Percentiles rank a stretch among this genome's conserved stretches.
These are phyloP conservation scores for Fusarium liriodendri DNA, from an alignment of 2,329 filamentous ascomycete genomes.

Conservation along the genomic window DNA sequence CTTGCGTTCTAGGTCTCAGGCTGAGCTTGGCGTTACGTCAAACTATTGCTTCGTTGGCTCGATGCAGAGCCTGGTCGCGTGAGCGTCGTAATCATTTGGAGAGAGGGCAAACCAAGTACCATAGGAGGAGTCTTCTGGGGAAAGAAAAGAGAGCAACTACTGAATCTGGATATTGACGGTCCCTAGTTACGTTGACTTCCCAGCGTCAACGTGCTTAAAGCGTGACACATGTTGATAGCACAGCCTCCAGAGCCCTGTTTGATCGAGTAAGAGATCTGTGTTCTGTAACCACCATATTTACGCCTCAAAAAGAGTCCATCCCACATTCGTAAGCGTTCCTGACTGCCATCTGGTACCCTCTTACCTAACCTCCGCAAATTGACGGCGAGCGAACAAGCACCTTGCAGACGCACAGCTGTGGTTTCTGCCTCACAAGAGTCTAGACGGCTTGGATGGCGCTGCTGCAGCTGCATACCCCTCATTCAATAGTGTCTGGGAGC, in stretches of 20 bases:
- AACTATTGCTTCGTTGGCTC: background rate
- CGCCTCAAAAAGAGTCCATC: background rate
- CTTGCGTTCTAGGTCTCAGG: background rate
- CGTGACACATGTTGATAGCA: background rate
- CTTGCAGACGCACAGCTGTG: background rate
- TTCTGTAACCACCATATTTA: background rate
- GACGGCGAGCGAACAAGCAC: background rate
- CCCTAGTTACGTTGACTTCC: background rate
- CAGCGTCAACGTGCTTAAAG: too few relatives aligned
- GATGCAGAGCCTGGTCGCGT: background rate
- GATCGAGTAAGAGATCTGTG: background rate
- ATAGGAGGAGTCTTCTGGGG: fast-evolving
- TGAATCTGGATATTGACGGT: too few relatives aligned
- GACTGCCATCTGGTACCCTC: background rate
- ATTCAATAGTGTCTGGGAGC: background rate
- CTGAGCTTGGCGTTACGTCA: background rate
- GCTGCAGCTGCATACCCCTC: background rate
- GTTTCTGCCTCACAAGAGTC: background rate
- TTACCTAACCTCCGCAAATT: background rate
- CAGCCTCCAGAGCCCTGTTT: background rate
- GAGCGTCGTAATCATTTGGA: background rate
- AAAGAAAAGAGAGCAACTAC: background rate
- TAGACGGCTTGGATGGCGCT: background rate
- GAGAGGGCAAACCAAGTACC: background rate
- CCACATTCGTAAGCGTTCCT: background rate